Percentiles rank a stretch among this genome's conserved stretches.
Conservation (phyloP, 768 basidiomycete genomes). For the Auricularia sp. region DNA sequence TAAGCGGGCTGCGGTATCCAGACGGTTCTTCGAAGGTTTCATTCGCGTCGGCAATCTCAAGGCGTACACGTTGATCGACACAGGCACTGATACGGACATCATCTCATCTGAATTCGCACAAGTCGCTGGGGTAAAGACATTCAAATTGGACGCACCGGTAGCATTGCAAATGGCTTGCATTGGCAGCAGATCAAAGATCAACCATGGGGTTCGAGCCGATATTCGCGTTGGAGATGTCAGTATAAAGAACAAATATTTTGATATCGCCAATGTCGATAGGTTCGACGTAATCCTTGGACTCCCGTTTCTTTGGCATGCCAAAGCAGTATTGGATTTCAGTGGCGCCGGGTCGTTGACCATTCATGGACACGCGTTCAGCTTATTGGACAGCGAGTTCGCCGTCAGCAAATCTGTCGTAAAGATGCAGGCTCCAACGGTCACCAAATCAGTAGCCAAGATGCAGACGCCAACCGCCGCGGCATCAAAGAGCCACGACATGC, state of each 20-base stretch:
- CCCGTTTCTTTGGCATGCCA: slow-evolving; percentile 26
- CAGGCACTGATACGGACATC: slow-evolving; percentile 16
- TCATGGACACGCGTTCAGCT: background rate
- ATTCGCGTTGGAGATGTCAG: slow-evolving; percentile 5
- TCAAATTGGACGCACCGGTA: slow-evolving; percentile 12
- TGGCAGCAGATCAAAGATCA: slow-evolving; percentile 22
- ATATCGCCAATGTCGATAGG: slow-evolving; percentile 27
- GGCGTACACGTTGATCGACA: slow-evolving; percentile 17
- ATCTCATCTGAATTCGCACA: slow-evolving; percentile 16
- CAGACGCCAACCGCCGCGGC: too few species aligned
- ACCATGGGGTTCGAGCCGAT: slow-evolving; percentile 16
- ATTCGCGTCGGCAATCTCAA: slow-evolving; percentile 7
- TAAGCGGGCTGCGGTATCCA: background rate
- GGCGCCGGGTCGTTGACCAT: background rate
- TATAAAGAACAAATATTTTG: slow-evolving; percentile 9
- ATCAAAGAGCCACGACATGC: background rate
- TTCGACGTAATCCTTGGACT: slow-evolving; percentile 30
- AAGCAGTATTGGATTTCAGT: slow-evolving; percentile 19
- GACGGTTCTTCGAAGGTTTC: background rate
- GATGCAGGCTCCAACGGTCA: too few species aligned
- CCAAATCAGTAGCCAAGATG: too few species aligned
- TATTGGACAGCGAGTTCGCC: background rate
- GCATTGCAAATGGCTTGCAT: slow-evolving; percentile 24
- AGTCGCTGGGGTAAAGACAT: slow-evolving; percentile 7
- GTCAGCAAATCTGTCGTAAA: background rate